Conservation (phyloP, 768 basidiomycete species). For the Boletus edulis region DNA sequence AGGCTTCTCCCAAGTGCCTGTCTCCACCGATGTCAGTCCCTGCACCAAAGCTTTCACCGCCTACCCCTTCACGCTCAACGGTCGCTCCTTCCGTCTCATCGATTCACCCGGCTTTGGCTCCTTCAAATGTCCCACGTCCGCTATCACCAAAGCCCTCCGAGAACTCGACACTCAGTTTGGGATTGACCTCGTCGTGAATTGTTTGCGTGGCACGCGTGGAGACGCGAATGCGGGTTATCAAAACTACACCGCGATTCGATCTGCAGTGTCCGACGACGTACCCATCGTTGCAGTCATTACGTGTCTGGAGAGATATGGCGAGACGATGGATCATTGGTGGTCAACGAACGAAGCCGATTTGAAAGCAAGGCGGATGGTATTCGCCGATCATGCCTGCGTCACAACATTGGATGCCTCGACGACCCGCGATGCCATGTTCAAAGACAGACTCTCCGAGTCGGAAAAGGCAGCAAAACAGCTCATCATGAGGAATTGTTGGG, state of each 20-base stretch:
- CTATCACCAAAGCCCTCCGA: conserved; percentile 25
- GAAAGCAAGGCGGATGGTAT: conserved; percentile 33
- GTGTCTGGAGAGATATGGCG: conserved; percentile 29
- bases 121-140: conserved; percentile 24
- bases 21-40: conserved; percentile 29
- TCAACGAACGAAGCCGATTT: conserved; percentile 33
- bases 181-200: conserved; percentile 28
- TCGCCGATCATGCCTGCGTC: conserved; percentile 39
- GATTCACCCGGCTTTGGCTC: conserved; percentile 30
- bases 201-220: conserved; percentile 26
- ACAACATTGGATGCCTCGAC: conserved; percentile 30
- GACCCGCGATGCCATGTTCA: conserved; percentile 16
- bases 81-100: conserved; percentile 28
- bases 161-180: conserved; percentile 28
- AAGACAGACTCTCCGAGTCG: conserved; percentile 24
- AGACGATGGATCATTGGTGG: conserved; percentile 41
- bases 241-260: conserved; percentile 26
- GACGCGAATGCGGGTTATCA: conserved; percentile 29
- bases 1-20: conserved; percentile 12
- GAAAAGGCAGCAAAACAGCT: conserved; percentile 21
- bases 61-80: conserved; percentile 26
- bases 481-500: conserved; percentile 28
- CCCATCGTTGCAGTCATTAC: conserved; percentile 32
- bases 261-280: conserved; percentile 30
- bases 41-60: conserved; percentile 25